Evolutionary conservation across 2,329 filamentous ascomycete genomes (phyloP).

Genomic region (Fusarium xyrophilum): DNA sequence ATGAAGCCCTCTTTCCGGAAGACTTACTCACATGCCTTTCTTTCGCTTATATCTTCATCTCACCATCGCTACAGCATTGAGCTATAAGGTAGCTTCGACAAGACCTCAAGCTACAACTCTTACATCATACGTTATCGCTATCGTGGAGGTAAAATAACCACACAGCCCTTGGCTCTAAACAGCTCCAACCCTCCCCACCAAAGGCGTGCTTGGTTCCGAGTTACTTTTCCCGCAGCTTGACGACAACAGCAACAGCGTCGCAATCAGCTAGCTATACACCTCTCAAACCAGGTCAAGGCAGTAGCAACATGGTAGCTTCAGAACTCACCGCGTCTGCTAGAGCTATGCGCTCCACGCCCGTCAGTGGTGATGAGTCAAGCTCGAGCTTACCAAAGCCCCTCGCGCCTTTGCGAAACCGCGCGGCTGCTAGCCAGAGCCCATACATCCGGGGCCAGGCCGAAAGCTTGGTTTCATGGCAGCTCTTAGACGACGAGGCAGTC

Average conservation of each 20-base stretch:
- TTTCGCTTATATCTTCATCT: slow-evolving; percentile 2
- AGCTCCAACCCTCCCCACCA: slow-evolving; percentile 17
- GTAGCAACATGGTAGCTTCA: slow-evolving; percentile 48
- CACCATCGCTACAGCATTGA: neutral
- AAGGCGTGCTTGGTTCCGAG: slow-evolving; percentile 3
- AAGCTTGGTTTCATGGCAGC: slow-evolving; percentile 91
- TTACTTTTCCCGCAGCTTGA: slow-evolving; percentile 8
- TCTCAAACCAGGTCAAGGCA: neutral
- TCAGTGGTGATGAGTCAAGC: slow-evolving; percentile 32
- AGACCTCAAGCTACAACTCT: slow-evolving; percentile 16
- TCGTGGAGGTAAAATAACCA: slow-evolving; percentile 3
- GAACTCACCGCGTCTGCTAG: slow-evolving; percentile 49
- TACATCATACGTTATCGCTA: slow-evolving; percentile 24
- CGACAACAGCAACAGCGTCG: slow-evolving; percentile 1
- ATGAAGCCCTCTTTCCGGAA: neutral
- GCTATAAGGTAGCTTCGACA: neutral
- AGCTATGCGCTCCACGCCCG: slow-evolving; percentile 42
- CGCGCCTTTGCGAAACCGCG: slow-evolving; percentile 47
- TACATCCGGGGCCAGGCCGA: slow-evolving; percentile 75
- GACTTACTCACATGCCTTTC: slow-evolving; percentile 10
- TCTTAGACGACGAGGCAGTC: slow-evolving; percentile 80
- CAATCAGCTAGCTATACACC: neutral
- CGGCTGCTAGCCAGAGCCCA: slow-evolving; percentile 53
- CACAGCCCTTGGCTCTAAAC: neutral
- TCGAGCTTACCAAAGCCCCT: slow-evolving; percentile 31